phyloP scores from a whole-genome alignment of 2,329 filamentous ascomycete species.

The Didymella pinodella region DNA sequence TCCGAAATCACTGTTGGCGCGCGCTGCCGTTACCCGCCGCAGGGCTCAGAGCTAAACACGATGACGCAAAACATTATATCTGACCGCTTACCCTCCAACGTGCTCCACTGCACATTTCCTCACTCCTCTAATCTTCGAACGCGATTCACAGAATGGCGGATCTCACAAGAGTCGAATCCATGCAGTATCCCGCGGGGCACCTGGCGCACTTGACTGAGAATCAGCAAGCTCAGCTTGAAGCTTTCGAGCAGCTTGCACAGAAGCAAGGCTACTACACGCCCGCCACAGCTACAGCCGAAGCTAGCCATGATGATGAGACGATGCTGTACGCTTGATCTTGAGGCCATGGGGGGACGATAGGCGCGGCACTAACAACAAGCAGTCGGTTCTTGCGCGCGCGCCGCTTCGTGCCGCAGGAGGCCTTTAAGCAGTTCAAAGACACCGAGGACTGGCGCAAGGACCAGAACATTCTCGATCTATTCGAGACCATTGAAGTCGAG shows the following conservation, averaged over 20 bases:
- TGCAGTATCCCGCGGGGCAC: conserved; percentile 77
- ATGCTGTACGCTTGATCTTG: conserved; percentile 64
- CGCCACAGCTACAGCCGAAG: conserved; percentile 47
- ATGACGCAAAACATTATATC: conserved; percentile 34
- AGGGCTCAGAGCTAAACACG: conserved; percentile 26
- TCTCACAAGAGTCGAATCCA: conserved; percentile 50
- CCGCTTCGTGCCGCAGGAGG: conserved; percentile 79
- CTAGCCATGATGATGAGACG: conserved; percentile 76
- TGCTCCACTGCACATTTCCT: conserved; percentile 4
- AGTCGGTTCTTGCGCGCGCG: conserved; percentile 88
- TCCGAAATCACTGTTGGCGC: conserved; percentile 11
- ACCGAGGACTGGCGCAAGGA: conserved; percentile 87
- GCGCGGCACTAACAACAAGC: conserved; percentile 39
- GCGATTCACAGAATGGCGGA: conserved; percentile 39
- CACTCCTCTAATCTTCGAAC: neutral
- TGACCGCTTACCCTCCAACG: conserved; percentile 20
- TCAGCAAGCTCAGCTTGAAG: conserved; percentile 71
- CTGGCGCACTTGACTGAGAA: conserved; percentile 75
- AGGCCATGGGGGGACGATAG: conserved; percentile 9
- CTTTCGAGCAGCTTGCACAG: conserved; percentile 75
- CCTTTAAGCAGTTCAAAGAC: conserved; percentile 82
- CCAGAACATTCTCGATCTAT: conserved; percentile 79
- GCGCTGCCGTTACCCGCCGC: conserved; percentile 35
- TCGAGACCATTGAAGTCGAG: conserved; percentile 84
- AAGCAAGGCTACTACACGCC: conserved; percentile 71